Conservation (phyloP, 306 rosid genomes). For the Pyrus bretschneideri region DNA sequence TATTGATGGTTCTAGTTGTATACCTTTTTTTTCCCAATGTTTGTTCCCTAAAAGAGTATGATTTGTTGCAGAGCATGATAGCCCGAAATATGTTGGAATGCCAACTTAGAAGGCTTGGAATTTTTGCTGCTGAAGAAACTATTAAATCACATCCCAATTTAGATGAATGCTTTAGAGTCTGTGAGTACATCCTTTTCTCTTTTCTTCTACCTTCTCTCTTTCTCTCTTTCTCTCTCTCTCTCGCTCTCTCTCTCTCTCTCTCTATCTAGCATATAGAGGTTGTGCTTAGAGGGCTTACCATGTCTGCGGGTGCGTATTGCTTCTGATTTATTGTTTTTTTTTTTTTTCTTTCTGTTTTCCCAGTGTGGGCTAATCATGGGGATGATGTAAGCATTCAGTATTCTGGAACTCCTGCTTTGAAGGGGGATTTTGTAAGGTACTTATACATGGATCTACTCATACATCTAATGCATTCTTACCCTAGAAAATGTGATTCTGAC, state of each 20-base stretch:
- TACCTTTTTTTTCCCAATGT: background rate
- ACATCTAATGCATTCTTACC: background rate
- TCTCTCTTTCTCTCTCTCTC: background rate
- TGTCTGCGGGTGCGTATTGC: background rate
- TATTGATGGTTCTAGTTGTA: background rate
- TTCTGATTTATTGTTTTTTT: background rate
- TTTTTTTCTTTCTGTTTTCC: conserved; percentile 20
- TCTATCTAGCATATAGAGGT: background rate
- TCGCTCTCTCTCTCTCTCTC: background rate
- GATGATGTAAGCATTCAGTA: conserved; percentile 90
- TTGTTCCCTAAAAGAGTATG: conserved; percentile 5
- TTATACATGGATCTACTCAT: conserved; percentile 16
- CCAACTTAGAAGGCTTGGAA: conserved; percentile 92
- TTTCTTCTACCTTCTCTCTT: background rate
- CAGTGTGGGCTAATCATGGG: conserved; percentile 99
- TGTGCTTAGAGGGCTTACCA: background rate
- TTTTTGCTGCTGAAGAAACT: conserved; percentile 94
- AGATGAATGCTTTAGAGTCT: conserved; percentile 68
- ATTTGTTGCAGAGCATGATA: conserved; percentile 81
- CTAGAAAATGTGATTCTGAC: background rate
- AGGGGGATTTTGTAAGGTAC: conserved; percentile 97
- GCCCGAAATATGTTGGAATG: conserved; percentile 77
- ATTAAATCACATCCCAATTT: conserved; percentile 85
- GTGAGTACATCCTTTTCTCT: conserved; percentile 42
- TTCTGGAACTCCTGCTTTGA: conserved; percentile 93